Evolutionary conservation across 2,329 filamentous ascomycete species (phyloP), one percentile per base, ranked within the genome.

Genomic region (Penicillium sp.): DNA sequence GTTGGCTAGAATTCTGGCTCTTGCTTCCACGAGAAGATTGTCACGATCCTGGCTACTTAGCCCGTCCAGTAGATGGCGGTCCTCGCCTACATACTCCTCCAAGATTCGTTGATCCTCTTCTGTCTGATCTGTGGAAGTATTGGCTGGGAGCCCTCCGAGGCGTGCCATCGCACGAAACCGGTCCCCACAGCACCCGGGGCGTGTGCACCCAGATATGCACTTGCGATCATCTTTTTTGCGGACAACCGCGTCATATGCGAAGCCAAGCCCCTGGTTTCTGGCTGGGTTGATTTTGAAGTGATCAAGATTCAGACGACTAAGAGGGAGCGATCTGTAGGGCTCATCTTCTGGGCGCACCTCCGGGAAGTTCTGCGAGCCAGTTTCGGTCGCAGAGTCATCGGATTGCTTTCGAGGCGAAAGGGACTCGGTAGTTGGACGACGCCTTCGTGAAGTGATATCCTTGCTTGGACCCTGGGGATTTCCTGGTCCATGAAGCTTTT

Each of bases 261-360:
- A 89, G 46, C 83, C 79, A 38, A 83, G 74, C 1, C 88, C 87
- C 37, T 86, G 78, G 55, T 91, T 92, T 57, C 76, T 79, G 4
- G 75, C 73, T 0, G 88, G 84, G 56, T 95, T 95, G 59, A 93
- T 76, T 65, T 86, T 92, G 75, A 95, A 96, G 68, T 95, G 86
- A 10, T 82, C 80, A 1, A 86, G 72, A 12, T 73, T 73, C 10
- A 95, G 77, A 29, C 78, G 73, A 0, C 76, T 70, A 3, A 83
- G 55, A 0, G 83, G 79, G 44, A 78, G 81, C 8, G 75, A 66
- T 42, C 89, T 81, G 13, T 88, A 75, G 1, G 75, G 74, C 50
- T 71, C 70, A 15, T 72, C 63, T 38, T 72, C 55, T 39, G 60
- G 53, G 50, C 43, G 41, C 25, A 58, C 29, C 28, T 56, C 50